Evolutionary conservation across 345 rosid species (phyloP), one percentile per base, ranked within the genome.

Genomic region (Pistacia vera): DNA sequence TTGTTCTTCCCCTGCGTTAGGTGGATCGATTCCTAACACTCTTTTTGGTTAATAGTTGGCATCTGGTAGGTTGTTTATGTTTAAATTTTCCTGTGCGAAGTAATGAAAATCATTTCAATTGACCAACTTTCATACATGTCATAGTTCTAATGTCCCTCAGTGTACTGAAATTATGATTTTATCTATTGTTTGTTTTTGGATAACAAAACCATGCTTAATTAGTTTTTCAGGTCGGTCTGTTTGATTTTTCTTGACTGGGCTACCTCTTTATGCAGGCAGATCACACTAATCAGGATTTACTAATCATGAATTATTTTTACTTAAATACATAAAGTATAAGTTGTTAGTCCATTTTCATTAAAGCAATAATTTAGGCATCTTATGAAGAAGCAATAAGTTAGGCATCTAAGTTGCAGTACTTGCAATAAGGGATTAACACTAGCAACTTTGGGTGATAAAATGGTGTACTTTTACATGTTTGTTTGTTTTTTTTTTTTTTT

Each of bases 11-110:
- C 22, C 22, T 22, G 22, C 22, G 22, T 22, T 22, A 22, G 22
- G 22, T 22, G 22, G 22, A 22, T 22, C 22, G 22, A 22, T 22
- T 22, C 22, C 22, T 22, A 22, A 22, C 22, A 22, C 22, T 22
- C 22, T 22, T 22, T 22, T n/a, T 55, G 55, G 68, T 51, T 75
- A 78, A 73, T 46, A 1, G 54, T 51, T 72, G 77, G 75, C 20
- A 10, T 13, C 66, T 38, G 57, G 28, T 30, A 63, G 82, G 71
- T 72, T 68, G 20, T 70, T 48, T 74, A 17, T 63, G 35, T 38
- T 73, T 74, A 60, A 55, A 30, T 33, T 62, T 8, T 35, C 20
- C 14, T 3, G 49, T 67, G 38, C 33, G 66, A 66, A 58, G 30
- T 62, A 46, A 3, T 62, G 68, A 13, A 70, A 35, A 52, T 38